These are phyloP conservation scores for Yueomyces sinensis DNA, from an alignment of 805 yeast genomes.

Conservation along the genomic window DNA sequence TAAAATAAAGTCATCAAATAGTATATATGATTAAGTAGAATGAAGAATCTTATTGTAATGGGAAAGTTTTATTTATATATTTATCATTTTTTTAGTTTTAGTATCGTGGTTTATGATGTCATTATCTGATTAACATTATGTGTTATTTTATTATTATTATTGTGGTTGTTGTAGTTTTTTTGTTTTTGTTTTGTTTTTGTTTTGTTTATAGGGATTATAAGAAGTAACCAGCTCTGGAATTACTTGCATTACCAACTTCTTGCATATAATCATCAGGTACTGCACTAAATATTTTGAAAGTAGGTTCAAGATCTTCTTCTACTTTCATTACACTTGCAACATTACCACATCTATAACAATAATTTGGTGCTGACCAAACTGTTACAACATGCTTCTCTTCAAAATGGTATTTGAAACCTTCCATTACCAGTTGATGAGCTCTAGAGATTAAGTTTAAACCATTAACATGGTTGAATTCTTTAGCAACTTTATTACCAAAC, in stretches of 20 bases:
- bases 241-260: slow-evolving; percentile 16
- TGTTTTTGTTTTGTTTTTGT: too few species aligned
- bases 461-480: slow-evolving; percentile 93
- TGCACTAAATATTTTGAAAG: slow-evolving; percentile 88
- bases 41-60: too few species aligned
- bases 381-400: slow-evolving; percentile 94
- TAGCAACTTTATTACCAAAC: slow-evolving; percentile 84
- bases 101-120: too few species aligned
- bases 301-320: slow-evolving; percentile 74
- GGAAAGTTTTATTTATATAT: too few species aligned
- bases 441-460: slow-evolving; percentile 80
- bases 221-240: slow-evolving; percentile 26
- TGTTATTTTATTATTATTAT: too few species aligned
- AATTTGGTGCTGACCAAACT: slow-evolving; percentile 96
- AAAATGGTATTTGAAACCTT: slow-evolving; percentile 93
- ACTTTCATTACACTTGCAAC: slow-evolving; percentile 98
- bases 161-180: too few species aligned
- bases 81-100: too few species aligned
- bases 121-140: too few species aligned
- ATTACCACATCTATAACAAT: slow-evolving; percentile 95
- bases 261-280: slow-evolving; percentile 66
- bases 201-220: too few species aligned
- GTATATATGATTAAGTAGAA: too few species aligned
- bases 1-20: too few species aligned
- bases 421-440: slow-evolving; percentile 98